Evolutionary conservation across 1,284 basidiomycete species (phyloP).

Genomic region (Pseudozyma flocculosa): DNA sequence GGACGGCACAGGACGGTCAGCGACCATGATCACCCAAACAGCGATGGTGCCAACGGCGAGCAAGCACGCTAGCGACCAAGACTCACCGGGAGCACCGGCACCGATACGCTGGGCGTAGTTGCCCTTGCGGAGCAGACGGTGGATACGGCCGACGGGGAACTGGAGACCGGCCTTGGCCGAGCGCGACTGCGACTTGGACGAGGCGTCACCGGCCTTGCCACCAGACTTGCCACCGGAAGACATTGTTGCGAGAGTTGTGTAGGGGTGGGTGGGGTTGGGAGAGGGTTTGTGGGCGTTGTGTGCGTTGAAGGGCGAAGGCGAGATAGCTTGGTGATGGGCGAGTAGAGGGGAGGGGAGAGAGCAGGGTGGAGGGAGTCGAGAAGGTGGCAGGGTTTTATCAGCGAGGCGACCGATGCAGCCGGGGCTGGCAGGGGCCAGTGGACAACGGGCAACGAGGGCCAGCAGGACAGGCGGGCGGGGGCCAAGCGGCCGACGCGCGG

Average conservation of each 20-base stretch:
- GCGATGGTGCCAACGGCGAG: too few relatives aligned
- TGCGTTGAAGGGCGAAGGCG: background rate
- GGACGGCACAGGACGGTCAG: too few relatives aligned
- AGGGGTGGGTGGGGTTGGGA: background rate
- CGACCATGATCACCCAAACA: too few relatives aligned
- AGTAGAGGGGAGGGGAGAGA: background rate
- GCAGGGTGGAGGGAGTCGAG: too few relatives aligned
- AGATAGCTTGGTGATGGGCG: background rate
- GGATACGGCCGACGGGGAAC: slow-evolving; percentile 92
- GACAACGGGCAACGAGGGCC: too few relatives aligned
- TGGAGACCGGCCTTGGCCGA: slow-evolving; percentile 72
- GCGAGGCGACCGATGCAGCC: too few relatives aligned
- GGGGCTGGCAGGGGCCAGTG: too few relatives aligned
- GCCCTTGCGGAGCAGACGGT: slow-evolving; percentile 86
- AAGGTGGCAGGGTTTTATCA: too few relatives aligned
- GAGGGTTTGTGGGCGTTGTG: background rate
- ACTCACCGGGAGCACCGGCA: slow-evolving; percentile 72
- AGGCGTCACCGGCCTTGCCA: slow-evolving; percentile 57
- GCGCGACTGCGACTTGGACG: slow-evolving; percentile 67
- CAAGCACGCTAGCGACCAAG: too few relatives aligned
- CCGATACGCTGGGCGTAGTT: slow-evolving; percentile 79
- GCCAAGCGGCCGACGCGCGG: too few relatives aligned
- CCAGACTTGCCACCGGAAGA: slow-evolving; percentile 61
- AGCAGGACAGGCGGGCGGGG: too few relatives aligned
- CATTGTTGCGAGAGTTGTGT: slow-evolving; percentile 25